Percentiles rank a stretch among this genome's conserved stretches.
These are phyloP conservation scores for Helenozyma baotianmanensis DNA, from an alignment of 805 yeast genomes.

Conservation along the genomic window DNA sequence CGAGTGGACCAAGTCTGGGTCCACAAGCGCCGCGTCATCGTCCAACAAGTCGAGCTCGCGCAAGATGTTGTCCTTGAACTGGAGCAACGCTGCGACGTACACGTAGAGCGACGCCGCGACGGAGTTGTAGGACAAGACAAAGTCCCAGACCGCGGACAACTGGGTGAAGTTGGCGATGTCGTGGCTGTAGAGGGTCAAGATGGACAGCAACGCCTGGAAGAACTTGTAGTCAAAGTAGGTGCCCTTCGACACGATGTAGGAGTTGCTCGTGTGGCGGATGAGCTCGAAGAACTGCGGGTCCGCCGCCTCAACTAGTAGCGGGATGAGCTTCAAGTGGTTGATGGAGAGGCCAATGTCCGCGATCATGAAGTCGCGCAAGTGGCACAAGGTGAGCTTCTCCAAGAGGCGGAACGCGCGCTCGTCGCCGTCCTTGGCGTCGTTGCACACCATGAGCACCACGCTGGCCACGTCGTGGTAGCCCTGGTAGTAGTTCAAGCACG, in stretches of 20 bases:
- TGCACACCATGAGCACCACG: slow-evolving; percentile 53
- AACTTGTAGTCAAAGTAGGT: slow-evolving; percentile 32
- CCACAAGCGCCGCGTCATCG: slow-evolving; percentile 15
- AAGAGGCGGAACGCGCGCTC: slow-evolving; percentile 40
- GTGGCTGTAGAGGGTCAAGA: slow-evolving; percentile 77
- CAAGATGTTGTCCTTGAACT: slow-evolving; percentile 42
- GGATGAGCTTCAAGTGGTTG: slow-evolving; percentile 61
- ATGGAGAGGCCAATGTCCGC: slow-evolving; percentile 62
- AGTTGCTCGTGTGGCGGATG: slow-evolving; percentile 34
- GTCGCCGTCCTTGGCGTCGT: slow-evolving; percentile 18
- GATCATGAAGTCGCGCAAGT: slow-evolving; percentile 83
- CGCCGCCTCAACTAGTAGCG: slow-evolving; percentile 47
- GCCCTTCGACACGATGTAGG: slow-evolving; percentile 22
- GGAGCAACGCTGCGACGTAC: slow-evolving; percentile 52
- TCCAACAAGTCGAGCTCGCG: slow-evolving; percentile 15
- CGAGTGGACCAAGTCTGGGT: slow-evolving; percentile 32
- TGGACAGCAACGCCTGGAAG: slow-evolving; percentile 64
- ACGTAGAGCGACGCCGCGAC: slow-evolving; percentile 53
- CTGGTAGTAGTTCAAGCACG: slow-evolving; percentile 73
- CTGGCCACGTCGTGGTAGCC: slow-evolving; percentile 89
- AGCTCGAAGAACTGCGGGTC: slow-evolving; percentile 44
- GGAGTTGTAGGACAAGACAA: slow-evolving; percentile 52
- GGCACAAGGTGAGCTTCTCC: slow-evolving; percentile 52
- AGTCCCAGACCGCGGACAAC: slow-evolving; percentile 64
- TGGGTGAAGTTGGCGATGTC: slow-evolving; percentile 49